A percentile compares a stretch with the other conserved stretches of the same genome.
These are phyloP conservation scores for Danielia reshetovae DNA, from an alignment of 805 yeast genomes.

Conservation along the genomic window DNA sequence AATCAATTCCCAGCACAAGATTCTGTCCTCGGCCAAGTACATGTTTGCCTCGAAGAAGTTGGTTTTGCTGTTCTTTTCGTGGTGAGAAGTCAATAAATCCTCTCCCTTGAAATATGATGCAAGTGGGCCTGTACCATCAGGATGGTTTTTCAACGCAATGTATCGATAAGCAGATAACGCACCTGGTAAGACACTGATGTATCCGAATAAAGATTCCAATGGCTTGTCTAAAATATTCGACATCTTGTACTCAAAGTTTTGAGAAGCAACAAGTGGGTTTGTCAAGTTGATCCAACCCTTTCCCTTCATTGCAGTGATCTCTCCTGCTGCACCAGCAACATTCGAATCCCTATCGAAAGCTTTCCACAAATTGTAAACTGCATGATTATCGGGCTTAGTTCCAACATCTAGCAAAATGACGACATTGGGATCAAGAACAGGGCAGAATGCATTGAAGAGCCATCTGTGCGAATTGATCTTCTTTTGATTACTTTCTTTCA, in stretches of 20 bases:
- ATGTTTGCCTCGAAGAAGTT: conserved; percentile 87
- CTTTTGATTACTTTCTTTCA: conserved; percentile 88
- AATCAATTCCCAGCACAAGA: conserved; percentile 27
- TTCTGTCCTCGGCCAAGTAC: conserved; percentile 29
- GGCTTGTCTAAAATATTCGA: conserved; percentile 96
- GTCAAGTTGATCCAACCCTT: conserved; percentile 74
- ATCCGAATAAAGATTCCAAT: conserved; percentile 87
- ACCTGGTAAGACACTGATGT: conserved; percentile 91
- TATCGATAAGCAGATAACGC: conserved; percentile 93
- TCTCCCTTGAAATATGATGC: conserved; percentile 90
- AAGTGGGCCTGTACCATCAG: conserved; percentile 90
- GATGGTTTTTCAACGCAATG: conserved; percentile 78
- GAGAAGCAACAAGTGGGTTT: conserved; percentile 93
- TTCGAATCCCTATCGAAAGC: conserved; percentile 94
- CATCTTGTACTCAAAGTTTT: conserved; percentile 94
- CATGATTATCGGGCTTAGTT: conserved; percentile 84
- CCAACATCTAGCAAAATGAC: conserved; percentile 94
- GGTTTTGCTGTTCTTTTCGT: conserved; percentile 39
- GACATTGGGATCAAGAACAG: conserved; percentile 86
- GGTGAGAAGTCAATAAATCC: conserved; percentile 33
- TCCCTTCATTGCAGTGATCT: conserved; percentile 93
- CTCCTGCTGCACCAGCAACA: conserved; percentile 99
- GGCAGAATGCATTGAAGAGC: conserved; percentile 94
- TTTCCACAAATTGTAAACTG: conserved; percentile 93
- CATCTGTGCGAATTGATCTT: conserved; percentile 97